Percentiles rank a stretch among this genome's conserved stretches.
Conservation (phyloP, 139 green algal genomes). For the Chlamydomonas sp. region DNA sequence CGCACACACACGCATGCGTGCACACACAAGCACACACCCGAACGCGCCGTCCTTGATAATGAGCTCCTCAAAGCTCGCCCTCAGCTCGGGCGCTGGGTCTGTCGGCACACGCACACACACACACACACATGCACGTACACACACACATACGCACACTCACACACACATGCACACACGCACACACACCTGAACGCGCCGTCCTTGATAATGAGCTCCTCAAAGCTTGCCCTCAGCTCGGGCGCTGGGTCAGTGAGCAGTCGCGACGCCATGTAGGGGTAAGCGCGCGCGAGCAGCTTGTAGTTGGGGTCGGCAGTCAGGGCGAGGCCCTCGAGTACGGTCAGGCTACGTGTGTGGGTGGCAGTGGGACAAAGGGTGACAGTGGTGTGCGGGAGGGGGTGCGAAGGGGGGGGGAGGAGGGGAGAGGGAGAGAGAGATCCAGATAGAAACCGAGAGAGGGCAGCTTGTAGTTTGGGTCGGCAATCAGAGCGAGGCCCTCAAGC, state of each 20-base stretch:
- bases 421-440: too few relatives aligned
- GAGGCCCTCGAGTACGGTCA: conserved; percentile 93
- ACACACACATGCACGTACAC: not conserved
- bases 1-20: not conserved
- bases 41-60: not conserved
- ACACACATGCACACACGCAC: not conserved
- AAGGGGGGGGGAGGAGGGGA: not conserved
- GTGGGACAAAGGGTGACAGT: not conserved
- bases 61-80: conserved; percentile 68
- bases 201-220: conserved; percentile 78
- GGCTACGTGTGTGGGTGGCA: not conserved
- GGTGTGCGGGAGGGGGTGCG: not conserved
- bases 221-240: conserved; percentile 64
- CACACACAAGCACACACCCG: not conserved
- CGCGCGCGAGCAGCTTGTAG: conserved; percentile 81
- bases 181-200: not conserved
- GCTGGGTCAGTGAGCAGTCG: conserved; percentile 87
- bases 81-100: conserved; percentile 78
- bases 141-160: conserved; percentile 5
- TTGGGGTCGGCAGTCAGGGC: conserved; percentile 46
- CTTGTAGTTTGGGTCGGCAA: conserved; percentile 41
- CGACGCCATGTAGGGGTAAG: conserved; percentile 95
- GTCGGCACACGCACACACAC: conserved; percentile 32
- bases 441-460: not conserved
- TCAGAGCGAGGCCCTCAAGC: conserved; percentile 81